phyloP scores from a whole-genome alignment of 2,329 filamentous ascomycete genomes.

The Saccharata proteae region DNA sequence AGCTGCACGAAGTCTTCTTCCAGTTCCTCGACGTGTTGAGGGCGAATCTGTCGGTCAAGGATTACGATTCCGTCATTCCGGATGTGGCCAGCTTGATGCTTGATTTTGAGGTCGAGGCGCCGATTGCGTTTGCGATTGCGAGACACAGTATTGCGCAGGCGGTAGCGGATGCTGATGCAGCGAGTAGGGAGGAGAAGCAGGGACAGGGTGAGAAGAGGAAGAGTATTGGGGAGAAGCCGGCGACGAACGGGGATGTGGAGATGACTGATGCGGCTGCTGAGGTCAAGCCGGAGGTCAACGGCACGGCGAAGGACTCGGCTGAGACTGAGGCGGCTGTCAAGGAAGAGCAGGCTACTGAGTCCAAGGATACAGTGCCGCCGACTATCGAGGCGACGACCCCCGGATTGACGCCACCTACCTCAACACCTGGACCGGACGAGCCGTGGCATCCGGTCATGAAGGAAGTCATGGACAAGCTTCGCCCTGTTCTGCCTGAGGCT shows the following conservation, averaged over 20 bases:
- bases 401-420: not conserved
- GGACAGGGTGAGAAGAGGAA: constrained; percentile 15
- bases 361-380: too few species aligned
- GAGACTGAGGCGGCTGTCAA: constrained; percentile 18
- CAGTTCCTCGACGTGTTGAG: constrained; percentile 86
- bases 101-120: constrained; percentile 60
- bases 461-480: constrained; percentile 59
- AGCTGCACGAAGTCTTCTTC: constrained; percentile 70
- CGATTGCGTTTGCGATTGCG: constrained; percentile 4
- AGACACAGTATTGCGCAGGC: constrained; percentile 29
- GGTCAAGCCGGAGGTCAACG: constrained; percentile 13
- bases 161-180: constrained; percentile 24
- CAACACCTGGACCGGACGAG: too few species aligned
- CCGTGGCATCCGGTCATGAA: constrained; percentile 58
- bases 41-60: constrained; percentile 59
- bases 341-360: constrained; percentile 16
- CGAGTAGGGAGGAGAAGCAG: constrained; percentile 14
- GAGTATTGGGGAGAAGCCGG: constrained; percentile 14
- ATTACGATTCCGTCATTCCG: constrained; percentile 72
- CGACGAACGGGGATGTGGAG: constrained; percentile 42
- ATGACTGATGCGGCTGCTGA: constrained; percentile 31
- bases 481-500: constrained; percentile 46
- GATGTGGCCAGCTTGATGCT: constrained; percentile 60
- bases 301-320: constrained; percentile 10
- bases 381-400: constrained; percentile 4